phyloP scores from a whole-genome alignment of 1,284 basidiomycete species.

The Puccinia horiana region DNA sequence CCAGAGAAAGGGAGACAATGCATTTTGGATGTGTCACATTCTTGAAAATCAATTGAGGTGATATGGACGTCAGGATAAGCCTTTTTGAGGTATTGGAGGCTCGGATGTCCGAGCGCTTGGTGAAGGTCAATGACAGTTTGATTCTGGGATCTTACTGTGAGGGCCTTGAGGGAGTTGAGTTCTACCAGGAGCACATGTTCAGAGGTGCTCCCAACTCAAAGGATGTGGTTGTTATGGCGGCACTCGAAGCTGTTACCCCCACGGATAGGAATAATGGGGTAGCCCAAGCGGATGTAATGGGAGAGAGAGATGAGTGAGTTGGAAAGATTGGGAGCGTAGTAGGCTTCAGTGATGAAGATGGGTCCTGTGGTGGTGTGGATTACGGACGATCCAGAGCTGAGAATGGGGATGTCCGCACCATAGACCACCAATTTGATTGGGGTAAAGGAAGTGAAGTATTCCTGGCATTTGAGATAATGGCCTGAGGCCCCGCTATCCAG shows the following conservation, averaged over 20 bases:
- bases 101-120: neutral
- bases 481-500: conserved; percentile 12
- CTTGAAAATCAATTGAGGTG: neutral
- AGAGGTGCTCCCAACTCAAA: neutral
- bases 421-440: neutral
- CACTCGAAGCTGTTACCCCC: neutral
- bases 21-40: conserved; percentile 1
- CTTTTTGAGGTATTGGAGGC: neutral
- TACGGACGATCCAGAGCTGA: neutral
- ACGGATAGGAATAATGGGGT: neutral
- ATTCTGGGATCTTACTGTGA: neutral
- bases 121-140: neutral
- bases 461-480: neutral
- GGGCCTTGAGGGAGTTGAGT: neutral
- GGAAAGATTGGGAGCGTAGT: neutral
- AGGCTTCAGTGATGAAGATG: neutral
- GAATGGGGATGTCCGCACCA: neutral
- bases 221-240: no score
- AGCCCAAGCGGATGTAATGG: neutral
- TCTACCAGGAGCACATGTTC: neutral
- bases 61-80: neutral
- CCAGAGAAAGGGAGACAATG: neutral
- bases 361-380: neutral
- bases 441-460: neutral
- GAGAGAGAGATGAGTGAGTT: neutral